A percentile compares a stretch with the other conserved stretches of the same genome.
phyloP scores from a whole-genome alignment of 116 monocot species.

The Cymodocea nodosa region DNA sequence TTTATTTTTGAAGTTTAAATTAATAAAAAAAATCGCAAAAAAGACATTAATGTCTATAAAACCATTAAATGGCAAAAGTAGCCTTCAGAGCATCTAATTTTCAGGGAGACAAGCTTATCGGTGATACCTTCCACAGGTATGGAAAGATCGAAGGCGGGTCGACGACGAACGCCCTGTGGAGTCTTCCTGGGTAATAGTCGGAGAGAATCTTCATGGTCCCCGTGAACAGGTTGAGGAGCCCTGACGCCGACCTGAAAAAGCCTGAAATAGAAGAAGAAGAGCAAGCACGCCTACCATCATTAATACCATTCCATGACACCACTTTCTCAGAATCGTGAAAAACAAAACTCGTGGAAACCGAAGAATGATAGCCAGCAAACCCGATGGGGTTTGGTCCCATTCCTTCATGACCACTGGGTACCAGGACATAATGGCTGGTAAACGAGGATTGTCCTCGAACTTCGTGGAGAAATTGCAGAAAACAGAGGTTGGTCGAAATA shows the following conservation, averaged over 20 bases:
- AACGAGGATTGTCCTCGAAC: too few relatives aligned
- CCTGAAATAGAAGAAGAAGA: slow-evolving; percentile 27
- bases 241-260: slow-evolving; percentile 77
- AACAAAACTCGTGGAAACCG: not conserved
- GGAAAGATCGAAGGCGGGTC: slow-evolving; percentile 86
- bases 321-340: not conserved
- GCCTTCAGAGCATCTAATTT: slow-evolving; percentile 1
- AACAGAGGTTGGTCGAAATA: too few relatives aligned
- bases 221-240: slow-evolving; percentile 66
- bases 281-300: slow-evolving; percentile 5
- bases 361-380: not conserved
- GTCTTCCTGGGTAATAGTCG: slow-evolving; percentile 79
- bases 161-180: slow-evolving; percentile 76
- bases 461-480: not conserved
- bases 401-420: too few relatives aligned
- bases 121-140: slow-evolving; percentile 75
- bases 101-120: not conserved
- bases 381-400: too few relatives aligned
- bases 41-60: not conserved
- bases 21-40: not conserved
- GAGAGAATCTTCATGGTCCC: slow-evolving; percentile 65
- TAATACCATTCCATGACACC: not conserved
- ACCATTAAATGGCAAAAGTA: not conserved
- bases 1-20: too few relatives aligned
- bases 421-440: too few relatives aligned